A percentile compares a stretch with the other conserved stretches of the same genome.
These are phyloP conservation scores for Suhomyces panamericanus DNA, from an alignment of 1,139 yeast genomes.

Conservation along the genomic window DNA sequence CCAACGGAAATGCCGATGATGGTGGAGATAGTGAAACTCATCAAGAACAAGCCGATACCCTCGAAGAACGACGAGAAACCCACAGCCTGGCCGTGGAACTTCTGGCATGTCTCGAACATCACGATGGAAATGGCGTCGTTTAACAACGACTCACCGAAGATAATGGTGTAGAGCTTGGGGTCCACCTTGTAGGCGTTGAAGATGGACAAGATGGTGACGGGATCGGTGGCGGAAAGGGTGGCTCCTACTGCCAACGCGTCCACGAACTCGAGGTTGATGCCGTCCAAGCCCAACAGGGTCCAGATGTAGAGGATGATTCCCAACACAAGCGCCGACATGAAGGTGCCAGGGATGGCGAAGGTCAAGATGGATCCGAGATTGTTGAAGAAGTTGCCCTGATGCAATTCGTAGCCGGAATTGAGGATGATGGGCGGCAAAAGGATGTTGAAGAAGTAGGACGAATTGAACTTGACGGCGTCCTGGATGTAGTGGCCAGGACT, in stretches of 20 bases:
- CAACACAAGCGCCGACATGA: slow-evolving; percentile 83
- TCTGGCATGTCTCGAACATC: slow-evolving; percentile 98
- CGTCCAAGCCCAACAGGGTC: slow-evolving; percentile 90
- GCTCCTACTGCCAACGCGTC: slow-evolving; percentile 98
- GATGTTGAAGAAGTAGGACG: slow-evolving; percentile 90
- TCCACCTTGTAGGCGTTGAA: slow-evolving; percentile 98
- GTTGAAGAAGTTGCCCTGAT: slow-evolving; percentile 91
- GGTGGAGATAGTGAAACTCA: slow-evolving; percentile 92
- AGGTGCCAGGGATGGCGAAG: slow-evolving; percentile 97
- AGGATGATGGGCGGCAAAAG: slow-evolving; percentile 93
- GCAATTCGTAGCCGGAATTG: slow-evolving; percentile 94
- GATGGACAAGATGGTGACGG: slow-evolving; percentile 93
- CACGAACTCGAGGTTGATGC: slow-evolving; percentile 83
- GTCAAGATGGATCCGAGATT: slow-evolving; percentile 89
- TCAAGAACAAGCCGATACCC: slow-evolving; percentile 89
- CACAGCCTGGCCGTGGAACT: slow-evolving; percentile 83
- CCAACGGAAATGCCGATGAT: slow-evolving; percentile 89
- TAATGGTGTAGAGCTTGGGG: slow-evolving; percentile 93
- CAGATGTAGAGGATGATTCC: slow-evolving; percentile 85
- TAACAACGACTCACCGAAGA: slow-evolving; percentile 91
- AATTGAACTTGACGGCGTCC: slow-evolving; percentile 93
- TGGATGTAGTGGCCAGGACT: slow-evolving; percentile 97
- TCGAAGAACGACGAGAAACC: slow-evolving; percentile 78
- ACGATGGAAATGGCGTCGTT: slow-evolving; percentile 98
- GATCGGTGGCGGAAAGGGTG: slow-evolving; percentile 96